phyloP scores from a whole-genome alignment of 768 basidiomycete species.

The Xerocomus spinulosus region DNA sequence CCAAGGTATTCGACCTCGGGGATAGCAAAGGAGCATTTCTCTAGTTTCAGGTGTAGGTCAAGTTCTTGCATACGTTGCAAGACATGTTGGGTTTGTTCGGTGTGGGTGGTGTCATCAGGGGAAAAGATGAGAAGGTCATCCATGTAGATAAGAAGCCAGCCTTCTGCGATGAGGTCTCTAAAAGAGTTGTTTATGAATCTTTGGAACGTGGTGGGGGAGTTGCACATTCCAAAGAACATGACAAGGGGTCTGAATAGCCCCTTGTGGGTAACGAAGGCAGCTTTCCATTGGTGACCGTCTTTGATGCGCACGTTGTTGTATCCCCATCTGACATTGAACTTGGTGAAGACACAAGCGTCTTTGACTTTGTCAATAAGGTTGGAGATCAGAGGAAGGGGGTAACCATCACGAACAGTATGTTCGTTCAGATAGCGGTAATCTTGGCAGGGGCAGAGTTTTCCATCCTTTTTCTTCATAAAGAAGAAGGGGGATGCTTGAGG shows the following conservation, averaged over 20 bases:
- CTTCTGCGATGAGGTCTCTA: neutral
- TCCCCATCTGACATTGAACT: neutral
- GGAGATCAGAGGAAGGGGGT: neutral
- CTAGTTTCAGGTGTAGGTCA: too few relatives aligned
- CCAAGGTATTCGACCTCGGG: too few relatives aligned
- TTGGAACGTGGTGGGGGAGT: neutral
- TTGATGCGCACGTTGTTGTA: neutral
- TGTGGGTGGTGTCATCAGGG: neutral
- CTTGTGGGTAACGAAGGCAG: neutral
- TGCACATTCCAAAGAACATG: neutral
- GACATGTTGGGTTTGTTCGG: neutral
- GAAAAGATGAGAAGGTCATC: neutral
- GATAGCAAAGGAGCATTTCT: too few relatives aligned
- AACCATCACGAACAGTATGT: neutral
- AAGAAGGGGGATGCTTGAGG: too few relatives aligned
- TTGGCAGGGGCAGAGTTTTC: neutral
- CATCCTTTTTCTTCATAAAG: neutral
- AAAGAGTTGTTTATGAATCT: neutral
- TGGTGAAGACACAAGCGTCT: neutral
- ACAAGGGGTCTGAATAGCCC: neutral
- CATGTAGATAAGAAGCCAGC: neutral
- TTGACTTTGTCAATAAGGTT: neutral
- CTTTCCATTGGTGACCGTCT: constrained; percentile 1
- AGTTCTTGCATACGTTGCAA: neutral
- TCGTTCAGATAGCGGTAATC: neutral